Evolutionary conservation across 1,284 basidiomycete genomes (phyloP).

Genomic region (Cronartium quercuum): DNA sequence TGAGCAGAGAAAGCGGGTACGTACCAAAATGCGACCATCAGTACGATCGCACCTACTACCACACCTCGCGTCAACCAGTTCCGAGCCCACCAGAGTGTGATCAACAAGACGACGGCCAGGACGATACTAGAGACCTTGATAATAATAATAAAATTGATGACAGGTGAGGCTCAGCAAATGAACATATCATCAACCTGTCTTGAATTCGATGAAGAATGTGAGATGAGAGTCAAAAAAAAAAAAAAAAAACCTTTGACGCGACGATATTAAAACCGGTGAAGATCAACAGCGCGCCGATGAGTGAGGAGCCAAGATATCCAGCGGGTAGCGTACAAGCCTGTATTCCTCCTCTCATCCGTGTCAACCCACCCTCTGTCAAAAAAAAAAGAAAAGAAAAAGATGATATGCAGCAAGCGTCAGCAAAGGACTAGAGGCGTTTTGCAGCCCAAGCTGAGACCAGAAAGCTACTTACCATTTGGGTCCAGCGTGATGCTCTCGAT

Average conservation of each 20-base stretch:
- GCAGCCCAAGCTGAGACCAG: background rate
- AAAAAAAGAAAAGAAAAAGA: slow-evolving; percentile 50
- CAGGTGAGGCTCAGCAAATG: slow-evolving; percentile 51
- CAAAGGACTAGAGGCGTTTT: background rate
- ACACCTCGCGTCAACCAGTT: slow-evolving; percentile 28
- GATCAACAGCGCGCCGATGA: slow-evolving; percentile 83
- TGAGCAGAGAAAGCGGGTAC: too few relatives aligned
- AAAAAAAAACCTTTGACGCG: slow-evolving; percentile 76
- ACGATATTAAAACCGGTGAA: slow-evolving; percentile 86
- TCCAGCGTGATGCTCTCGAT: slow-evolving; percentile 76
- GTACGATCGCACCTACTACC: slow-evolving; percentile 21
- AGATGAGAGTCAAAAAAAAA: slow-evolving; percentile 42
- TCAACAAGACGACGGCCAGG: slow-evolving; percentile 16
- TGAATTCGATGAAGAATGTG: slow-evolving; percentile 44
- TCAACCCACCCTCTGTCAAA: slow-evolving; percentile 68
- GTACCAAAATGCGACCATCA: slow-evolving; percentile 28
- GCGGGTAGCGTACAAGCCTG: slow-evolving; percentile 70
- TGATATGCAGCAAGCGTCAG: slow-evolving; percentile 54
- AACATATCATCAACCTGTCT: background rate
- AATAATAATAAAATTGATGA: slow-evolving; percentile 52
- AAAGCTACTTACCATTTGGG: slow-evolving; percentile 9
- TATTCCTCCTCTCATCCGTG: slow-evolving; percentile 86
- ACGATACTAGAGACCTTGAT: slow-evolving; percentile 36
- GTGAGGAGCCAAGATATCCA: slow-evolving; percentile 82
- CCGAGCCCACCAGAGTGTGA: slow-evolving; percentile 35